Percentiles rank a stretch among this genome's conserved stretches.
These are phyloP conservation scores for Annulohypoxylon nitens DNA, from an alignment of 495 filamentous ascomycete genomes.

Conservation along the genomic window DNA sequence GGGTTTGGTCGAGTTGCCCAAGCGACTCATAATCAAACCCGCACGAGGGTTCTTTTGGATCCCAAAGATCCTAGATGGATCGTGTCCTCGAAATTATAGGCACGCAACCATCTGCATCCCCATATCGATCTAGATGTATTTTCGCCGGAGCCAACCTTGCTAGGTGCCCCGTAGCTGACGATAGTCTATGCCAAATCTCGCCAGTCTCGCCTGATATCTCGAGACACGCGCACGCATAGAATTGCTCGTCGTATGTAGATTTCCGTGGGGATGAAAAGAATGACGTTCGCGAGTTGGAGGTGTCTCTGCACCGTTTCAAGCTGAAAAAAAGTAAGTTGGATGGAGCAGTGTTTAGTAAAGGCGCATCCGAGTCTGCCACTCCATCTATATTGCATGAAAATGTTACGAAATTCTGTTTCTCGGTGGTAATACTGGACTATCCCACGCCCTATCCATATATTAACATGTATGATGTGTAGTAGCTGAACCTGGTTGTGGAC, in stretches of 20 bases:
- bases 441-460: conserved; percentile 4
- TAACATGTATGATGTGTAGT: conserved; percentile 32
- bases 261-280: conserved; percentile 4
- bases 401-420: conserved; percentile 10
- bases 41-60: conserved; percentile 19
- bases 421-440: background rate
- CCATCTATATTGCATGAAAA: conserved; percentile 21
- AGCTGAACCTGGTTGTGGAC: conserved; percentile 35
- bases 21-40: conserved; percentile 16
- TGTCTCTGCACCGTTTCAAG: background rate
- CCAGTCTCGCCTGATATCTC: conserved; percentile 39
- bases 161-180: conserved; percentile 31
- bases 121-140: conserved; percentile 37
- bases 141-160: background rate
- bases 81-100: conserved; percentile 18
- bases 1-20: background rate
- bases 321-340: conserved; percentile 9
- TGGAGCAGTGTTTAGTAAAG: background rate
- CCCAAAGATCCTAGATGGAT: conserved; percentile 9
- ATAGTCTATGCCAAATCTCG: conserved; percentile 24
- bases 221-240: conserved; percentile 17
- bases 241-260: conserved; percentile 14
- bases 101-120: conserved; percentile 2
- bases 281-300: background rate
- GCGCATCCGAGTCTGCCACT: conserved; percentile 33